Percentiles rank a stretch among this genome's conserved stretches.
These are phyloP conservation scores for Trichomonascaceae sp. DNA, from an alignment of 1,139 yeast genomes.

Conservation along the genomic window DNA sequence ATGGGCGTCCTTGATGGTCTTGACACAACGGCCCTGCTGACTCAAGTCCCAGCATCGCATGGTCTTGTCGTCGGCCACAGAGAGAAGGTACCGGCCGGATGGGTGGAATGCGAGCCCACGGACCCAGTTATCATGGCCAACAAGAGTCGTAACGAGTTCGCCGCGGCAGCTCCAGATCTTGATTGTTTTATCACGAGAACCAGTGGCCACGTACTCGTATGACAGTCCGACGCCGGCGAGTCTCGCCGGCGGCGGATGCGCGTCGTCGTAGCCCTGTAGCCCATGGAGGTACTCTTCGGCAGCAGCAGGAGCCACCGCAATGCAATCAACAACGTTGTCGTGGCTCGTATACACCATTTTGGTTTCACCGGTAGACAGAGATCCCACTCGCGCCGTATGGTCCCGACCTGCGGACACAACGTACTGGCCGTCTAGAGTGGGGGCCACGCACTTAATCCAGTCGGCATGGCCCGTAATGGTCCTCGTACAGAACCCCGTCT, in stretches of 20 bases:
- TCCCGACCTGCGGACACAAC: slow-evolving; percentile 73
- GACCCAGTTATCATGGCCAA: slow-evolving; percentile 86
- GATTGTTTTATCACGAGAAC: slow-evolving; percentile 68
- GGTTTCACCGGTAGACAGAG: slow-evolving; percentile 55
- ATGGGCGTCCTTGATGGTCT: slow-evolving; percentile 44
- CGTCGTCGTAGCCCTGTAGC: slow-evolving; percentile 21
- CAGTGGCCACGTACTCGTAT: slow-evolving; percentile 43
- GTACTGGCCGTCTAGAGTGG: slow-evolving; percentile 39
- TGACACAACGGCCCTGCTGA: slow-evolving; percentile 38
- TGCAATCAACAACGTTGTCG: slow-evolving; percentile 70
- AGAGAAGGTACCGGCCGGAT: slow-evolving; percentile 53
- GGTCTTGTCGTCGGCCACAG: slow-evolving; percentile 70
- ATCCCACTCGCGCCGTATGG: slow-evolving; percentile 53
- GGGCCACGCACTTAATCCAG: slow-evolving; percentile 69
- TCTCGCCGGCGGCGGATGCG: background rate
- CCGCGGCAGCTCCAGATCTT: slow-evolving; percentile 73
- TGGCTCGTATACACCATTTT: slow-evolving; percentile 62
- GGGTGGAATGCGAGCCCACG: slow-evolving; percentile 61
- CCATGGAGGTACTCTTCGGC: slow-evolving; percentile 41
- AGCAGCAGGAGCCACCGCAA: slow-evolving; percentile 47
- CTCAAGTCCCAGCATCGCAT: slow-evolving; percentile 72
- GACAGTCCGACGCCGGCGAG: slow-evolving; percentile 9
- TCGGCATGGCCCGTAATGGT: slow-evolving; percentile 73
- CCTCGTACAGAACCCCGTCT: slow-evolving; percentile 52
- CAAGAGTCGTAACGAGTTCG: slow-evolving; percentile 38